Evolutionary conservation across 164 flowering plant species (phyloP).

Genomic region (Liquidambar formosana): DNA sequence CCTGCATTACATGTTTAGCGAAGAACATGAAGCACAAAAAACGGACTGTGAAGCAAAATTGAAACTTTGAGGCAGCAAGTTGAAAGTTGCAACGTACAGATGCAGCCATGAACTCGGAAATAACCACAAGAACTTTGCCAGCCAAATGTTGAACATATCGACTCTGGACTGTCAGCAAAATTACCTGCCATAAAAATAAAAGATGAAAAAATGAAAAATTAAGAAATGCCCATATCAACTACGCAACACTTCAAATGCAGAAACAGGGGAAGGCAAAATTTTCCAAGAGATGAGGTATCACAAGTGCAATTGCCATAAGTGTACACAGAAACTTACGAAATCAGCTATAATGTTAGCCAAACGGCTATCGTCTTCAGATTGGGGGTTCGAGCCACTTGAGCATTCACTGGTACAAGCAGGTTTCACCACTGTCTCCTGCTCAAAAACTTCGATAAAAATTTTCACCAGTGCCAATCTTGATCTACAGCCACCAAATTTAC

Average conservation of each 20-base stretch:
- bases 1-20: conserved; percentile 41
- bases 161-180: conserved; percentile 38
- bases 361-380: conserved; percentile 24
- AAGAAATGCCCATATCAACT: neutral
- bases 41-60: neutral
- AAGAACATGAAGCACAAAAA: conserved; percentile 2
- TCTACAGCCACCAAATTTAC: no score
- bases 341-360: conserved; percentile 27
- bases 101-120: conserved; percentile 50
- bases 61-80: neutral
- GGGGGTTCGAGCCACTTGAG: neutral
- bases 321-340: conserved; percentile 34
- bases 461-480: neutral
- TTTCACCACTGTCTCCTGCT: conserved; percentile 26
- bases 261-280: neutral
- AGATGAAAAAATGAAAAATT: neutral
- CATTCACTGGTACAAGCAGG: neutral
- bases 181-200: conserved; percentile 40
- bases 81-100: conserved; percentile 37
- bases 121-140: conserved; percentile 47
- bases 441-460: neutral
- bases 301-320: no score
- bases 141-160: conserved; percentile 54
- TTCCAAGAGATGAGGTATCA: no score
- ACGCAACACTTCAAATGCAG: neutral